These are phyloP conservation scores for Carex littledalei DNA, from an alignment of 176 grass and related monocot genomes.

Conservation along the genomic window DNA sequence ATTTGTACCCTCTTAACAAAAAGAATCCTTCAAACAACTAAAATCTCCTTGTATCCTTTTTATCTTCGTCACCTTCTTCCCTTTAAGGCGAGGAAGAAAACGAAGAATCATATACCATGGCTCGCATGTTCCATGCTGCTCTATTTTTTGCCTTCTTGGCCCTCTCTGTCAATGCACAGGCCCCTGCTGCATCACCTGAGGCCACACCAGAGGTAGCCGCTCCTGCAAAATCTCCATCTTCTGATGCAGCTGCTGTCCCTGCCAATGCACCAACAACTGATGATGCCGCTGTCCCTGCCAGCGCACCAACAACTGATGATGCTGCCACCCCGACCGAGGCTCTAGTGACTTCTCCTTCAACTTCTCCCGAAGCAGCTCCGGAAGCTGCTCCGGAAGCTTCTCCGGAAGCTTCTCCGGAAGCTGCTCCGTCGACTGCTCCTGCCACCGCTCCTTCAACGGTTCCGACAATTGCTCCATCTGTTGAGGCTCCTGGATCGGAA, in stretches of 20 bases:
- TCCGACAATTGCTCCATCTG: constrained; percentile 23
- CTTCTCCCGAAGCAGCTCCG: neutral
- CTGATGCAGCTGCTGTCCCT: neutral
- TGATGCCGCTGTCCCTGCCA: neutral
- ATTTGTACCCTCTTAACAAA: neutral
- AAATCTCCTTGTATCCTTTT: neutral
- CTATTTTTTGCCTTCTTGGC: constrained; percentile 24
- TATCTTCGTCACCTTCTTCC: constrained; percentile 17
- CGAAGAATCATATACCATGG: constrained; percentile 25
- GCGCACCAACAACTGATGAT: constrained; percentile 24
- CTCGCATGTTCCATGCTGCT: neutral
- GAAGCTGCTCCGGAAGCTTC: neutral
- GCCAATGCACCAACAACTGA: constrained; percentile 30
- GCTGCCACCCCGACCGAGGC: constrained; percentile 9
- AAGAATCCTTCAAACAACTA: neutral
- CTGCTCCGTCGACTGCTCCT: neutral
- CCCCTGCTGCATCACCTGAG: constrained; percentile 36
- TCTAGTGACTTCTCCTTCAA: neutral
- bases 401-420: neutral
- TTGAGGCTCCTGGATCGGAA: constrained; percentile 24
- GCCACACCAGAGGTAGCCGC: neutral
- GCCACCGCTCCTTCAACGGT: neutral
- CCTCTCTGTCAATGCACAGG: constrained; percentile 26
- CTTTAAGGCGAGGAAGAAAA: neutral
- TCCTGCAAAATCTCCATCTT: constrained; percentile 11